Evolutionary conservation across 1,284 basidiomycete species (phyloP).

Genomic region (Omphalotus olearius): DNA sequence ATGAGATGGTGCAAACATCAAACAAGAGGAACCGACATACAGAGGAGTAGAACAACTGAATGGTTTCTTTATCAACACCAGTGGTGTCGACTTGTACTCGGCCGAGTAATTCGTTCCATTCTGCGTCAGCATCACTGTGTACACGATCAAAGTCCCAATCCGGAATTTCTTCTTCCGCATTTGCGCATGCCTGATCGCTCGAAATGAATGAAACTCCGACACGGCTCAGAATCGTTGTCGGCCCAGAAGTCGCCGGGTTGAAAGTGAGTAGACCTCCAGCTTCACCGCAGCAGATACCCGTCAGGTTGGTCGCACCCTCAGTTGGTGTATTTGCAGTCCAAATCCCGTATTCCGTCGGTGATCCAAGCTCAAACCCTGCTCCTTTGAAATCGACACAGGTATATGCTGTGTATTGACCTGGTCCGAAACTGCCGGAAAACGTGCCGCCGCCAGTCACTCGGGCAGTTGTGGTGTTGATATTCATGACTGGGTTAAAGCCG

Average conservation of each 20-base stretch:
- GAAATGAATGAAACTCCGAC: conserved; percentile 44
- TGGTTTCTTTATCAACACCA: conserved; percentile 28
- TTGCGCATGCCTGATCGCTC: conserved; percentile 38
- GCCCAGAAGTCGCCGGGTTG: conserved; percentile 17
- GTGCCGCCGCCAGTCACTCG: conserved; percentile 7
- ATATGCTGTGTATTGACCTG: conserved; percentile 42
- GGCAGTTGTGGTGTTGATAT: conserved; percentile 15
- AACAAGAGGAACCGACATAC: conserved; percentile 19
- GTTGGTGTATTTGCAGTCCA: conserved; percentile 34
- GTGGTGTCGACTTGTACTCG: conserved; percentile 32
- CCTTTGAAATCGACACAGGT: conserved; percentile 43
- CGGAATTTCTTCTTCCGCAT: conserved; percentile 43
- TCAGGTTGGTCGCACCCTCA: conserved; percentile 29
- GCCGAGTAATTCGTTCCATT: conserved; percentile 41
- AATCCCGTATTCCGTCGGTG: conserved; percentile 23
- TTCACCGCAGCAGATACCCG: conserved; percentile 26
- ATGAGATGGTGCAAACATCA: background rate
- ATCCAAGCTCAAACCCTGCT: conserved; percentile 17
- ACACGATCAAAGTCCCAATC: conserved; percentile 41
- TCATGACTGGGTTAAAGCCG: conserved; percentile 36
- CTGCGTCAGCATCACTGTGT: conserved; percentile 28
- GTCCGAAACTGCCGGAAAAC: conserved; percentile 37
- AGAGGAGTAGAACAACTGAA: conserved; percentile 42
- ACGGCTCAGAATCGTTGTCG: conserved; percentile 30
- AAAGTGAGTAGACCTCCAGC: conserved; percentile 41